Percentiles rank a stretch among this genome's conserved stretches.
Evolutionary conservation across 768 basidiomycete genomes (phyloP).

Genomic region (Lactarius evosmus): DNA sequence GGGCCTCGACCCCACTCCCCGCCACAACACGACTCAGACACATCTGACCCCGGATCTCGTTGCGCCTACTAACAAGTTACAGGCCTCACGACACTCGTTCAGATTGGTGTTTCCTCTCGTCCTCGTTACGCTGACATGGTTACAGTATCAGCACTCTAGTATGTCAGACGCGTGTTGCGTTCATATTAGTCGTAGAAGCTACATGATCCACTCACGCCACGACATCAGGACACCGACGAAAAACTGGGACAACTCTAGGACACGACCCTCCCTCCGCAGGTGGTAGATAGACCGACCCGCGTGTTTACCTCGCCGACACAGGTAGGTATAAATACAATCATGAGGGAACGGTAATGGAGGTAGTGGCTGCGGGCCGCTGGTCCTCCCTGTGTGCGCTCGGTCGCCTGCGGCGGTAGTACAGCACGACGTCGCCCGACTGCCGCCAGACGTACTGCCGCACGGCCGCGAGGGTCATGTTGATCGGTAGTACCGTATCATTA

Average conservation of each 20-base stretch:
- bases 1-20: no score
- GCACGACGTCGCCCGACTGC: slow-evolving; percentile 63
- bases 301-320: not conserved
- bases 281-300: not conserved
- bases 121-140: not conserved
- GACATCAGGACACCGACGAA: not conserved
- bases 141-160: not conserved
- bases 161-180: not conserved
- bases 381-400: not conserved
- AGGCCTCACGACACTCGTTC: not conserved
- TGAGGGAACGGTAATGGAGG: not conserved
- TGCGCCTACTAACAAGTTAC: no score
- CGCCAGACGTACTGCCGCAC: slow-evolving; percentile 90
- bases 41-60: no score
- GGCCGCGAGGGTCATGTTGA: slow-evolving; percentile 86
- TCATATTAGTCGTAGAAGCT: not conserved
- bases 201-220: not conserved
- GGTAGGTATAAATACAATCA: not conserved
- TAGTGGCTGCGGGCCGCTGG: not conserved
- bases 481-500: slow-evolving; percentile 76
- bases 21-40: no score
- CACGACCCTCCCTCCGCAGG: not conserved
- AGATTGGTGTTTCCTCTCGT: not conserved
- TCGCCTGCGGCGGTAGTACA: slow-evolving; percentile 62
- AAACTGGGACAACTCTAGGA: no score